These are phyloP conservation scores for Pichia sp. DNA, from an alignment of 1,139 yeast species.

Conservation along the genomic window DNA sequence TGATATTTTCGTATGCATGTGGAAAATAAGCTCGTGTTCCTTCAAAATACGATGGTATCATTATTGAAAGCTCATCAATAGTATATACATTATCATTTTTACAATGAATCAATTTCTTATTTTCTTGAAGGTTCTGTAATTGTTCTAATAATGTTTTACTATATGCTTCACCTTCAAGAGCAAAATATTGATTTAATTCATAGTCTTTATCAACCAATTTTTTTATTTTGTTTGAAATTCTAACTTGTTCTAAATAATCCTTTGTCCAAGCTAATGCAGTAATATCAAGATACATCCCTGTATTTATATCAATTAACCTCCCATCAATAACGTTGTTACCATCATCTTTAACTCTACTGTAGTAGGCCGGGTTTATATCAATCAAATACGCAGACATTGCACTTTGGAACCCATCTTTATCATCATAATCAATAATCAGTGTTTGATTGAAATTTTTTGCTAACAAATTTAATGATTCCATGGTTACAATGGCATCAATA, in stretches of 20 bases:
- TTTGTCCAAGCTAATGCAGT: constrained; percentile 40
- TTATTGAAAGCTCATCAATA: constrained; percentile 39
- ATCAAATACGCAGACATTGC: constrained; percentile 42
- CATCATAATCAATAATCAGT: constrained; percentile 38
- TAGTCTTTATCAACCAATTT: constrained; percentile 37
- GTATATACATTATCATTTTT: constrained; percentile 46
- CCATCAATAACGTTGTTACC: constrained; percentile 54
- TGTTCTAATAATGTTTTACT: constrained; percentile 4
- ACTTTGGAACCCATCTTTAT: constrained; percentile 25
- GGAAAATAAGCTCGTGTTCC: constrained; percentile 49
- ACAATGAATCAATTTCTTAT: constrained; percentile 39
- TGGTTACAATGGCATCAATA: constrained; percentile 50
- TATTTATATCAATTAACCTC: constrained; percentile 46
- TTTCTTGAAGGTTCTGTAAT: constrained; percentile 22
- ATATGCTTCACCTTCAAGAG: constrained; percentile 12
- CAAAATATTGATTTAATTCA: constrained; percentile 23
- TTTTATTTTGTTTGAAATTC: constrained; percentile 19
- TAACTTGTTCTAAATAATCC: constrained; percentile 25
- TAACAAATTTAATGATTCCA: constrained; percentile 35
- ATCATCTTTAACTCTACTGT: constrained; percentile 32
- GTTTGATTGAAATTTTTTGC: constrained; percentile 42
- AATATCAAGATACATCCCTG: constrained; percentile 56
- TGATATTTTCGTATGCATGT: constrained; percentile 28
- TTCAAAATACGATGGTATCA: constrained; percentile 43
- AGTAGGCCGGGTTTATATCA: constrained; percentile 42